A percentile compares a stretch with the other conserved stretches of the same genome.
These are phyloP conservation scores for Pleurotus cornucopiae DNA, from an alignment of 768 basidiomycete genomes.

Conservation along the genomic window DNA sequence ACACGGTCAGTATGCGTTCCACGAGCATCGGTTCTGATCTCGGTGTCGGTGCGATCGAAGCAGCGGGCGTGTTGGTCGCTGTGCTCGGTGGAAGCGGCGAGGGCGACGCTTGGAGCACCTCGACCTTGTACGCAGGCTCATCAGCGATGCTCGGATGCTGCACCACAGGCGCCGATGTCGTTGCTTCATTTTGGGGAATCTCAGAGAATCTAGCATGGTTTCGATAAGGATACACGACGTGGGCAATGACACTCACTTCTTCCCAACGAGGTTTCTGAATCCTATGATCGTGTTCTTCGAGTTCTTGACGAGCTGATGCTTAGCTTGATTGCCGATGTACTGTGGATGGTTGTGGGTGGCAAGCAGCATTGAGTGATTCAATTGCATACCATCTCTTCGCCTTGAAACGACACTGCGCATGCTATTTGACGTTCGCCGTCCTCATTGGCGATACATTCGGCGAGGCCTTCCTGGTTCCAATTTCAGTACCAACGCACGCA, in stretches of 20 bases:
- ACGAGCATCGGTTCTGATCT: slow-evolving; percentile 65
- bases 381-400: slow-evolving; percentile 79
- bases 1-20: slow-evolving; percentile 72
- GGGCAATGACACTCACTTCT: slow-evolving; percentile 55
- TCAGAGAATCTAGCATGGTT: slow-evolving; percentile 61
- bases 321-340: slow-evolving; percentile 97
- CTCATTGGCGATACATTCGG: slow-evolving; percentile 96
- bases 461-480: slow-evolving; percentile 68
- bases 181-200: slow-evolving; percentile 48
- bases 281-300: slow-evolving; percentile 90
- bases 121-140: slow-evolving; percentile 80
- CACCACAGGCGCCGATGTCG: slow-evolving; percentile 67
- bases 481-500: slow-evolving; percentile 5
- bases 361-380: not conserved
- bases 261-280: slow-evolving; percentile 90
- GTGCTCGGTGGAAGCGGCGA: slow-evolving; percentile 51
- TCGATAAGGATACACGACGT: not conserved
- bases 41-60: slow-evolving; percentile 67
- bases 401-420: slow-evolving; percentile 86
- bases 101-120: slow-evolving; percentile 76
- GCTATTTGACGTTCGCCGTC: slow-evolving; percentile 99
- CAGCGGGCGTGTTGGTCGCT: slow-evolving; percentile 47
- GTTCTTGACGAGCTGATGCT: slow-evolving; percentile 93
- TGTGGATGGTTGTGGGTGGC: slow-evolving; percentile 26
- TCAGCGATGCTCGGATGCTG: slow-evolving; percentile 70